Conservation (phyloP, 2,329 filamentous ascomycete genomes). For the Thyridium curvatum region DNA sequence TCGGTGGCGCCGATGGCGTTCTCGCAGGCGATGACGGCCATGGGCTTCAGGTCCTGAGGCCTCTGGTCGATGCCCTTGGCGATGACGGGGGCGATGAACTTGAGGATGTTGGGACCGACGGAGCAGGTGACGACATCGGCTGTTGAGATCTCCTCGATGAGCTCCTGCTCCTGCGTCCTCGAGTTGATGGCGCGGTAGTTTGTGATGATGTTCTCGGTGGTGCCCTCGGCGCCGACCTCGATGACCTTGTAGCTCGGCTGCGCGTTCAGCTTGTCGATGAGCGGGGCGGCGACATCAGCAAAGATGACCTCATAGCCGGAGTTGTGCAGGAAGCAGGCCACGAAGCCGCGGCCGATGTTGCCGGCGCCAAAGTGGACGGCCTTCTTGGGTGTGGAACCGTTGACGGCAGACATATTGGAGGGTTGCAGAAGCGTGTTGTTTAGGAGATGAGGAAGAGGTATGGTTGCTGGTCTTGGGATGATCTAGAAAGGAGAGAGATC, state of each 20-base stretch:
- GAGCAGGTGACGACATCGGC: slow-evolving; percentile 94
- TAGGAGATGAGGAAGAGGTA: neutral
- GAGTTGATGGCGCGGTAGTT: slow-evolving; percentile 98
- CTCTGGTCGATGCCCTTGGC: slow-evolving; percentile 87
- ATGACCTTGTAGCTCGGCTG: slow-evolving; percentile 81
- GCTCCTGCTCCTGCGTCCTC: slow-evolving; percentile 72
- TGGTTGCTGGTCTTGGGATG: neutral
- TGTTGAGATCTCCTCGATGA: slow-evolving; percentile 77
- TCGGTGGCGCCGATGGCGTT: slow-evolving; percentile 95
- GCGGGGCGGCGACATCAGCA: slow-evolving; percentile 80
- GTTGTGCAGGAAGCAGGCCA: slow-evolving; percentile 87
- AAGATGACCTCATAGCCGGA: slow-evolving; percentile 96
- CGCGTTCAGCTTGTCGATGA: slow-evolving; percentile 75
- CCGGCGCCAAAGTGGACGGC: slow-evolving; percentile 82
- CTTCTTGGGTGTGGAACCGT: slow-evolving; percentile 39
- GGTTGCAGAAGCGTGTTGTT: no score
- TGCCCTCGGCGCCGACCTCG: slow-evolving; percentile 81
- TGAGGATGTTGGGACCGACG: slow-evolving; percentile 91
- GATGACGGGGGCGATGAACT: slow-evolving; percentile 92
- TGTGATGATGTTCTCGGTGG: slow-evolving; percentile 74
- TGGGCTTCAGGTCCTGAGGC: slow-evolving; percentile 53
- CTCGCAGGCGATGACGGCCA: slow-evolving; percentile 95
- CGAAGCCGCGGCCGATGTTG: slow-evolving; percentile 82
- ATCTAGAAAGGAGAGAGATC: neutral
- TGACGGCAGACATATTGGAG: slow-evolving; percentile 1